A percentile compares a stretch with the other conserved stretches of the same genome.
phyloP scores from a whole-genome alignment of 2,329 filamentous ascomycete genomes.

The Xylariaceae sp. region DNA sequence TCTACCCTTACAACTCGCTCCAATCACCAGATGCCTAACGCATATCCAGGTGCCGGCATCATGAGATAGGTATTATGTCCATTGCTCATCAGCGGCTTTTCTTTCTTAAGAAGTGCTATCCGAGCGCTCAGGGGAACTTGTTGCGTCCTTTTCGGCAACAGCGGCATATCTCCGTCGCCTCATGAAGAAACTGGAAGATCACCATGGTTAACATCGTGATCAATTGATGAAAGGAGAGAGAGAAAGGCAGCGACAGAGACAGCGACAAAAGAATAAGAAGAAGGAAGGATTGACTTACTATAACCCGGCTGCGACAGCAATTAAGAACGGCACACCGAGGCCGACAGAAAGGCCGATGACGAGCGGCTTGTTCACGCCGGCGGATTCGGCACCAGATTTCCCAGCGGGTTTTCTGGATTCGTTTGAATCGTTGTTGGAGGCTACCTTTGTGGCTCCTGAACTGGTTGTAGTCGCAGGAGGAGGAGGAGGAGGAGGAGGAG shows the following conservation, averaged over 20 bases:
- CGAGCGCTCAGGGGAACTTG: no score
- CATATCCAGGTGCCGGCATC: background rate
- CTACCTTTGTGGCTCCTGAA: background rate
- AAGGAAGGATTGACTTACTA: constrained; percentile 28
- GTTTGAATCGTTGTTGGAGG: background rate
- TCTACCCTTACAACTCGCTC: no score
- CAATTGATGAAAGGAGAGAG: background rate
- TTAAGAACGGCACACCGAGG: constrained; percentile 37
- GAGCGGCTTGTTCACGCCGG: constrained; percentile 38
- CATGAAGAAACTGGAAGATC: constrained; percentile 12
- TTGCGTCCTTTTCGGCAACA: constrained; percentile 7
- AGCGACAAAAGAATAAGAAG: no score
- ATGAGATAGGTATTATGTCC: background rate
- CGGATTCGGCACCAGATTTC: constrained; percentile 14
- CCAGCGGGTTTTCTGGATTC: constrained; percentile 19
- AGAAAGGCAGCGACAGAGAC: background rate
- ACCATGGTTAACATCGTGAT: constrained; percentile 8
- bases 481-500: constrained; percentile 20
- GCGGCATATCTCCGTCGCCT: constrained; percentile 18
- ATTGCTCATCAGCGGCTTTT: constrained; percentile 2
- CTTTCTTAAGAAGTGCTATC: no score
- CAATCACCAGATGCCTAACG: no score
- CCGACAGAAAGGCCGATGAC: constrained; percentile 47
- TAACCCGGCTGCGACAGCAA: constrained; percentile 27
- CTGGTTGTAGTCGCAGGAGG: constrained; percentile 17